phyloP scores from a whole-genome alignment of 805 yeast genomes.

The Ogataea glucozyma region DNA sequence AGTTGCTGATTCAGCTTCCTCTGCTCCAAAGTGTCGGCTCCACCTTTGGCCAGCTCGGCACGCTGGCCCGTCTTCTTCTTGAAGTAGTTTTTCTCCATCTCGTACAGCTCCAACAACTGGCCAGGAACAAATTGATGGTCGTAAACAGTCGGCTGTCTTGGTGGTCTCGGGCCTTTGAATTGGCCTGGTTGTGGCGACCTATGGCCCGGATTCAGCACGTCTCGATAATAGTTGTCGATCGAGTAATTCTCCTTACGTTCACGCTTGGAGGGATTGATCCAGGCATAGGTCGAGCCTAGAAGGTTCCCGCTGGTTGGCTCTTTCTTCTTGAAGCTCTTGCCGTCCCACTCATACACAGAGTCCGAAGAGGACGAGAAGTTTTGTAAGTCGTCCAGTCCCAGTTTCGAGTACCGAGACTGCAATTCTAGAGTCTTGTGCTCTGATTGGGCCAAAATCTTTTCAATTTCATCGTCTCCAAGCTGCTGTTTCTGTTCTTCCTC shows the following conservation, averaged over 20 bases:
- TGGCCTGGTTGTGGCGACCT: constrained; percentile 40
- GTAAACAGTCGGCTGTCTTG: constrained; percentile 76
- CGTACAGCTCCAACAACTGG: constrained; percentile 73
- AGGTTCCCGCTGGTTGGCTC: constrained; percentile 38
- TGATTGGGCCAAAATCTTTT: constrained; percentile 57
- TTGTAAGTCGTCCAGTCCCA: constrained; percentile 77
- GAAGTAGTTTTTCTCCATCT: constrained; percentile 75
- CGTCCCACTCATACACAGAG: constrained; percentile 86
- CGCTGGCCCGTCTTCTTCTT: constrained; percentile 65
- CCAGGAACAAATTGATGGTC: constrained; percentile 91
- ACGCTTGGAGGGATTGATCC: constrained; percentile 87
- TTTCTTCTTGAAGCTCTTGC: constrained; percentile 75
- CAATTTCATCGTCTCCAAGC: constrained; percentile 58
- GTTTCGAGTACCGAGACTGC: constrained; percentile 60
- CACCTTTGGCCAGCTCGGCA: constrained; percentile 63
- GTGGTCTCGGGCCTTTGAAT: constrained; percentile 72
- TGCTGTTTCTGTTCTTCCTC: constrained; percentile 36
- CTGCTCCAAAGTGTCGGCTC: constrained; percentile 30
- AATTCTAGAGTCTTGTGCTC: constrained; percentile 64
- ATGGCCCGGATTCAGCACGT: constrained; percentile 65
- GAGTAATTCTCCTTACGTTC: constrained; percentile 84
- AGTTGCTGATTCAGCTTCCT: constrained; percentile 37
- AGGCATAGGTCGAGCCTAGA: constrained; percentile 48
- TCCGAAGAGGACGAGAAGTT: constrained; percentile 57
- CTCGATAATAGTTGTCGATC: constrained; percentile 69